phyloP scores from a whole-genome alignment of 495 filamentous ascomycete genomes.

The Neurospora sp. region DNA sequence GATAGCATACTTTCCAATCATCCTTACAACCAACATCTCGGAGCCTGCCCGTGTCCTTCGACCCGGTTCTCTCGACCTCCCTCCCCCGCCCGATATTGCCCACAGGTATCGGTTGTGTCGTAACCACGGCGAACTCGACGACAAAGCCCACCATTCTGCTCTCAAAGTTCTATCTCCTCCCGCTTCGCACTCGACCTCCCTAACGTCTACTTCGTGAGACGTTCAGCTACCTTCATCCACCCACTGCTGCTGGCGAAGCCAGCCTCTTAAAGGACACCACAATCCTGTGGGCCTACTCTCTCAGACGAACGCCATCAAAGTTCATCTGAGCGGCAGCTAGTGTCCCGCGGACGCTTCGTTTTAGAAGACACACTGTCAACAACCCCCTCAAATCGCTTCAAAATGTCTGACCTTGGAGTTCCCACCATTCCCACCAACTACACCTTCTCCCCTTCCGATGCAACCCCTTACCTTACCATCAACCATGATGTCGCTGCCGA shows the following conservation, averaged over 20 bases:
- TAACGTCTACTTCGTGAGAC: conserved; percentile 61
- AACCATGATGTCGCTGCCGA: conserved; percentile 92
- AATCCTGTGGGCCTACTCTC: conserved; percentile 89
- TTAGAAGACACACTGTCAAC: conserved; percentile 10
- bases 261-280: conserved; percentile 37
- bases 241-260: conserved; percentile 48
- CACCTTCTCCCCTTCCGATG: conserved; percentile 68
- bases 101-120: conserved; percentile 78
- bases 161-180: conserved; percentile 66
- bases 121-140: conserved; percentile 53
- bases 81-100: conserved; percentile 54
- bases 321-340: conserved; percentile 82
- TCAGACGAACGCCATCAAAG: conserved; percentile 74
- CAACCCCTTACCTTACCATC: conserved; percentile 84
- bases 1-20: conserved; percentile 60
- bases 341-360: conserved; percentile 45
- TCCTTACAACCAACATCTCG: conserved; percentile 5
- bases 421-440: conserved; percentile 68
- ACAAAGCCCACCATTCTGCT: conserved; percentile 73
- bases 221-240: conserved; percentile 28
- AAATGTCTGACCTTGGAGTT: conserved; percentile 77
- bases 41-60: conserved; percentile 1
- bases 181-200: conserved; percentile 75
- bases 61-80: conserved; percentile 2
- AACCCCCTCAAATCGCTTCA: conserved; percentile 27